Evolutionary conservation across 2,329 filamentous ascomycete species (phyloP).

Genomic region (Hypoxylon sp.): DNA sequence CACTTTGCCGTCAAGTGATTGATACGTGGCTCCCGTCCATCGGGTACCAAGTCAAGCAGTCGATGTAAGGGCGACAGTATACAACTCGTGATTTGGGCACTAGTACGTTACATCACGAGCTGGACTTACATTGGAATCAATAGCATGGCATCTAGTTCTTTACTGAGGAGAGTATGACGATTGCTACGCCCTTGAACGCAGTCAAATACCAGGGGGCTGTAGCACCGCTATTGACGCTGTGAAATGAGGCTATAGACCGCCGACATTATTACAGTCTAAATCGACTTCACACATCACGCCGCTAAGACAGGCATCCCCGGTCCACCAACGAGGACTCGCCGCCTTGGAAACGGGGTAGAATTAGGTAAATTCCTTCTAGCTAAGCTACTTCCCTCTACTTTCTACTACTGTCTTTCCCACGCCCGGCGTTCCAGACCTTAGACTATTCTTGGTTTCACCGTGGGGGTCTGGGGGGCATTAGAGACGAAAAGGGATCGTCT

Average conservation of each 20-base stretch:
- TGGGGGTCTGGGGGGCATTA: not conserved
- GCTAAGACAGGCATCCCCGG: not conserved
- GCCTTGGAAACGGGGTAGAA: not conserved
- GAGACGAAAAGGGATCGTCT: slow-evolving; percentile 6
- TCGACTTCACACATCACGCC: slow-evolving; percentile 13
- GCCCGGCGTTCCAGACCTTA: slow-evolving; percentile 9
- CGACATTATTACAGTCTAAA: slow-evolving; percentile 22
- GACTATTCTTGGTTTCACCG: slow-evolving; percentile 8
- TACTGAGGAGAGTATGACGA: not conserved
- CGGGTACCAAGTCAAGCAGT: not conserved
- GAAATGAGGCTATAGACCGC: slow-evolving; percentile 13
- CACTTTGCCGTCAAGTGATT: slow-evolving; percentile 3
- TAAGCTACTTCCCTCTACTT: too few species aligned
- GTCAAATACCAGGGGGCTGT: slow-evolving; percentile 4
- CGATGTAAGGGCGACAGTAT: slow-evolving; percentile 15
- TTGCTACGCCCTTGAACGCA: not conserved
- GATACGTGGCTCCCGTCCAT: not conserved
- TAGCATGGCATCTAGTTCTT: not conserved
- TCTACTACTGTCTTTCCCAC: slow-evolving; percentile 1
- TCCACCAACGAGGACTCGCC: not conserved
- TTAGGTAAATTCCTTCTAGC: slow-evolving; percentile 7
- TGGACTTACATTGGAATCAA: not conserved
- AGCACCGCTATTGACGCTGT: slow-evolving; percentile 3
- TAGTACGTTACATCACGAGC: slow-evolving; percentile 1
- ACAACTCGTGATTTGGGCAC: slow-evolving; percentile 1